phyloP scores from a whole-genome alignment of 345 rosid species.

The Eucalyptus leucophloia region DNA sequence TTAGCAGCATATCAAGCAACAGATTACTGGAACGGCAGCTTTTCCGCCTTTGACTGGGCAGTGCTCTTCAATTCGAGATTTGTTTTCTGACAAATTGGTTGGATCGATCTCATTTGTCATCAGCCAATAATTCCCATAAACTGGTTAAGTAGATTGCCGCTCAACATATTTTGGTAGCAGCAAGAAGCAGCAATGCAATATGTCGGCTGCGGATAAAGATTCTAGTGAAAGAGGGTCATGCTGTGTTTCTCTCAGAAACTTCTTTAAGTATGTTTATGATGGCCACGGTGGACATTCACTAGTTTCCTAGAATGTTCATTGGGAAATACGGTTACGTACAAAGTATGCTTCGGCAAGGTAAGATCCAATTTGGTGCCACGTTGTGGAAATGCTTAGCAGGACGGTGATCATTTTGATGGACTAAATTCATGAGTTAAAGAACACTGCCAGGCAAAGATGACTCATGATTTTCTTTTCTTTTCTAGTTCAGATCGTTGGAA shows the following conservation, averaged over 20 bases:
- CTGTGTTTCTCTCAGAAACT: not conserved
- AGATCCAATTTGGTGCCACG: not conserved
- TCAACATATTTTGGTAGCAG: not conserved
- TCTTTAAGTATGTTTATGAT: not conserved
- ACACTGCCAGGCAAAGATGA: not conserved
- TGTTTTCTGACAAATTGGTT: not conserved
- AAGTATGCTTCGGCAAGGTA: not conserved
- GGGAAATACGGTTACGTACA: not conserved
- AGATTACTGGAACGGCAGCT: not conserved
- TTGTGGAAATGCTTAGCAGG: not conserved
- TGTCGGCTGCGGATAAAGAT: not conserved
- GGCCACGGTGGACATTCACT: not conserved
- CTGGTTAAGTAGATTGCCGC: not conserved
- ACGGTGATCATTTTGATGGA: not conserved
- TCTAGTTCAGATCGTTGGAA: constrained; percentile 30
- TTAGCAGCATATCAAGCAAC: not conserved
- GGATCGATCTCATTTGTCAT: not conserved
- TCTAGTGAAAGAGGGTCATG: not conserved
- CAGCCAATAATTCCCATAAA: not conserved
- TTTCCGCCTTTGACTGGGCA: not conserved
- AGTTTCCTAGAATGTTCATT: not conserved
- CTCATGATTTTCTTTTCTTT: not conserved
- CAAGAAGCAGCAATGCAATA: not conserved
- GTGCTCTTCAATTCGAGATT: not conserved
- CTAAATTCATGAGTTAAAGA: not conserved